Evolutionary conservation across 2,329 filamentous ascomycete species (phyloP).

Genomic region (Annulohypoxylon truncatum): DNA sequence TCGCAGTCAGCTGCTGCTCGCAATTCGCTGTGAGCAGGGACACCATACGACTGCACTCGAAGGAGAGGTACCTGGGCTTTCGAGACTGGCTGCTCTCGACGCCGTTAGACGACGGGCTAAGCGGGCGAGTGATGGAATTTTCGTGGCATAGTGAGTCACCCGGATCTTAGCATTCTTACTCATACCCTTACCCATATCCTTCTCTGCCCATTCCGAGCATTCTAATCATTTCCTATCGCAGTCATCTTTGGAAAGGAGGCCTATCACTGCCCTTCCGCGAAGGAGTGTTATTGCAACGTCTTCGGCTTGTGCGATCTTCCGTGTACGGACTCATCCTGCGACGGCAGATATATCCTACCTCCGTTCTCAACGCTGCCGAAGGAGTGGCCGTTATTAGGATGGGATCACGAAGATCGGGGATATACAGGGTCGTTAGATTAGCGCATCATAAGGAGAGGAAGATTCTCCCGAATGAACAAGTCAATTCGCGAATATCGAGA

Average conservation of each 20-base stretch:
- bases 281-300: conserved; percentile 74
- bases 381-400: conserved; percentile 71
- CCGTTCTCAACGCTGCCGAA: conserved; percentile 66
- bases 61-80: conserved; percentile 65
- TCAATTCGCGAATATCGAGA: background rate
- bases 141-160: conserved; percentile 71
- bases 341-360: conserved; percentile 69
- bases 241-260: conserved; percentile 69
- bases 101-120: conserved; percentile 63
- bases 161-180: no score
- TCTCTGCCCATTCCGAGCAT: no score
- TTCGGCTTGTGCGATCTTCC: conserved; percentile 69
- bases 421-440: conserved; percentile 16
- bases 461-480: background rate
- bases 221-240: conserved; percentile 41
- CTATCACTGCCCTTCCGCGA: conserved; percentile 70
- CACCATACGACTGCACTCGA: conserved; percentile 60
- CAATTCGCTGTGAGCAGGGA: conserved; percentile 72
- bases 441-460: background rate
- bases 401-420: conserved; percentile 54
- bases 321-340: conserved; percentile 61
- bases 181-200: no score
- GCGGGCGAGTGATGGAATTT: conserved; percentile 72
- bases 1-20: conserved; percentile 71
- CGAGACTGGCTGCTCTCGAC: conserved; percentile 71